A percentile compares a stretch with the other conserved stretches of the same genome.
Evolutionary conservation across 169 alveolate genomes (phyloP).

Genomic region (Eimeria mitis): DNA sequence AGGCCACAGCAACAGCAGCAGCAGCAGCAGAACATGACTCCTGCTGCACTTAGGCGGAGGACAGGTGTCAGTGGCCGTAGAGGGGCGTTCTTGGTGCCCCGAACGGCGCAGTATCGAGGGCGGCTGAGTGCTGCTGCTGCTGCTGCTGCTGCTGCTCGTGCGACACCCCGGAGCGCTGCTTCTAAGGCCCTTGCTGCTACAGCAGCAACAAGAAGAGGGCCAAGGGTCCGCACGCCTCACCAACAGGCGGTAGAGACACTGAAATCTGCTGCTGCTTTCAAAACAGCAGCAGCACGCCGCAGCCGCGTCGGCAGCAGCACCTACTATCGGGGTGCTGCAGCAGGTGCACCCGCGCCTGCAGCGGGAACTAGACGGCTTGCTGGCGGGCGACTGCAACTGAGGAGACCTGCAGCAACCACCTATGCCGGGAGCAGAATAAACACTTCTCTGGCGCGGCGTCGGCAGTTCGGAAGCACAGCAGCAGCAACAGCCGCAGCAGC

Average conservation of each 20-base stretch:
- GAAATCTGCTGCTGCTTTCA: conserved; percentile 40
- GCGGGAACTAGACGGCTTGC: conserved; percentile 8
- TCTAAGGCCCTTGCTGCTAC: conserved; percentile 30
- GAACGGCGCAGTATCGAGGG: neutral
- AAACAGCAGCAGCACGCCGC: conserved; percentile 43
- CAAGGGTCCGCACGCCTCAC: conserved; percentile 34
- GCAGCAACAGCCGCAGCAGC: conserved; percentile 14
- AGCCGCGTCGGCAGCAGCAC: conserved; percentile 20
- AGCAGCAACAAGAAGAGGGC: conserved; percentile 2
- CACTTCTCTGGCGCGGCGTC: conserved; percentile 61
- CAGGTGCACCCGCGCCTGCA: neutral
- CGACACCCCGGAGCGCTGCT: conserved; percentile 40
- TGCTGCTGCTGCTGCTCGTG: conserved; percentile 54
- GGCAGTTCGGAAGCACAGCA: conserved; percentile 10
- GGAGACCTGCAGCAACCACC: conserved; percentile 23
- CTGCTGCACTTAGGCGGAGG: conserved; percentile 4
- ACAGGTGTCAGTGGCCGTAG: conserved; percentile 39
- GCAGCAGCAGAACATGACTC: neutral
- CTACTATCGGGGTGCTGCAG: neutral
- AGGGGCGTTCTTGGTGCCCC: conserved; percentile 18
- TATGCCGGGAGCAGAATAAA: conserved; percentile 5
- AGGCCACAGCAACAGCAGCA: conserved; percentile 9
- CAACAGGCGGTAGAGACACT: conserved; percentile 52
- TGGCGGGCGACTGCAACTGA: conserved; percentile 14
- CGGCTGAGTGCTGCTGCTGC: conserved; percentile 56